Conservation (phyloP, 495 filamentous ascomycete genomes). For the Penicillium goetzii region DNA sequence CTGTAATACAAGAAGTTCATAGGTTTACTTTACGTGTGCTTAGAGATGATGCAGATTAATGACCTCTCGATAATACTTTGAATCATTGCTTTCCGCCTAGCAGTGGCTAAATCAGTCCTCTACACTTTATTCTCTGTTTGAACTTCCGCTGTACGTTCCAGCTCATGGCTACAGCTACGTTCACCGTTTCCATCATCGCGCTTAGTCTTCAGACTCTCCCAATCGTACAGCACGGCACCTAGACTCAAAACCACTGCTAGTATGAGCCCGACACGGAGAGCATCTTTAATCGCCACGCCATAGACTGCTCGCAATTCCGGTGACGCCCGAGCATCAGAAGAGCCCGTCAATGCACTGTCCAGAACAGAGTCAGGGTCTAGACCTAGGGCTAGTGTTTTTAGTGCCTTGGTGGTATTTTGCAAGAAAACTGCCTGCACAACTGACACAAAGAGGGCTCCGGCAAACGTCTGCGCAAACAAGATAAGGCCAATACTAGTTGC, state of each 20-base stretch:
- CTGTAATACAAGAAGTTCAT: too few relatives aligned
- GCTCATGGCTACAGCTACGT: background rate
- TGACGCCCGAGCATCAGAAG: background rate
- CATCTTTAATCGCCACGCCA: background rate
- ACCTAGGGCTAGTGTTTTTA: background rate
- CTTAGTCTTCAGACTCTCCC: background rate
- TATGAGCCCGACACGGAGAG: background rate
- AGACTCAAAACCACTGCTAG: background rate
- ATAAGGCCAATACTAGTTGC: conserved; percentile 9
- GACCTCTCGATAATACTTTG: too few relatives aligned
- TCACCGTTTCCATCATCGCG: background rate
- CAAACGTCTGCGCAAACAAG: conserved; percentile 10
- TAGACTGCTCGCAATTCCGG: background rate
- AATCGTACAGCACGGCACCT: background rate
- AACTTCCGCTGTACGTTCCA: background rate
- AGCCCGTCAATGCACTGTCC: background rate
- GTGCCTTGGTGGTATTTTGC: conserved; percentile 1
- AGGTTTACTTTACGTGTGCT: too few relatives aligned
- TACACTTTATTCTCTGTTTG: background rate
- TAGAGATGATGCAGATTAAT: too few relatives aligned
- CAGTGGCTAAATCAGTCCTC: too few relatives aligned
- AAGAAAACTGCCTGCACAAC: conserved; percentile 9
- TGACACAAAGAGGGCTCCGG: conserved; percentile 8
- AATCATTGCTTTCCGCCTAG: too few relatives aligned
- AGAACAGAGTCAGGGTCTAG: background rate